Base-by-base conservation (phyloP, 2,329 filamentous ascomycete species). In the Colletotrichum incanum region DNA sequence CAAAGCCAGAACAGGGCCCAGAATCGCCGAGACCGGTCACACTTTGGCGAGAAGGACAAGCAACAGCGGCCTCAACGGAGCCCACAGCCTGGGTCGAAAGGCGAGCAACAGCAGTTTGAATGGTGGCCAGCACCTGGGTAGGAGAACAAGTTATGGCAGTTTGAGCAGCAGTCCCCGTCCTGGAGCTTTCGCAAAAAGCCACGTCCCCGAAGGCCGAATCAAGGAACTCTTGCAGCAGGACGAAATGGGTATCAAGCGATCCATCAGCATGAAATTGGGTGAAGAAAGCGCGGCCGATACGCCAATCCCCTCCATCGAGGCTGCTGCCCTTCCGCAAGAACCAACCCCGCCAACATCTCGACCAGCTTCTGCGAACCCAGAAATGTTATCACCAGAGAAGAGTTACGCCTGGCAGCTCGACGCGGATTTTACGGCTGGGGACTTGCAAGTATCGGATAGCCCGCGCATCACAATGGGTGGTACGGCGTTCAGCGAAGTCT, bases 351-450 rank as follows among this genome's bases (percentile, higher is more conserved):
- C 74, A n/a, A 68, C 72, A 41, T 71, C 69, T 23, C 75, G 71
- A 47, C 72, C 77, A 65, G 64, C 79, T 75, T 39, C 76, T 74
- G 39, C 75, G 62, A 63, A 74, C 73, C 43, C 65, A 65, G 56
- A 73, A 60, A 66, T 74, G 60, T 65, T 66, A 7, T 87, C 86
- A 0, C 87, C 88, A 0, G 84, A 86, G 63, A 89, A 87, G 78
- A 87, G 84, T 74, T 88, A 85, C 68, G 86, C 84, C 9, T 91
- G 88, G 88, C 81, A 90, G 67, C 78, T 89, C 8, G 88, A 90
- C 43, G 84, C 86, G 6, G 89, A 91, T 66, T 90, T 91, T 74
- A 90, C 89, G 0, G 88, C 85, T 14, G 84, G 85, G 52, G 88
- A 90, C 70, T 71, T 90, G 49, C 87, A 90, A 69, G 77, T 88